Percentiles rank a stretch among this genome's conserved stretches.
phyloP scores from a whole-genome alignment of 2,329 filamentous ascomycete species.

The Pleomassaria siparia region DNA sequence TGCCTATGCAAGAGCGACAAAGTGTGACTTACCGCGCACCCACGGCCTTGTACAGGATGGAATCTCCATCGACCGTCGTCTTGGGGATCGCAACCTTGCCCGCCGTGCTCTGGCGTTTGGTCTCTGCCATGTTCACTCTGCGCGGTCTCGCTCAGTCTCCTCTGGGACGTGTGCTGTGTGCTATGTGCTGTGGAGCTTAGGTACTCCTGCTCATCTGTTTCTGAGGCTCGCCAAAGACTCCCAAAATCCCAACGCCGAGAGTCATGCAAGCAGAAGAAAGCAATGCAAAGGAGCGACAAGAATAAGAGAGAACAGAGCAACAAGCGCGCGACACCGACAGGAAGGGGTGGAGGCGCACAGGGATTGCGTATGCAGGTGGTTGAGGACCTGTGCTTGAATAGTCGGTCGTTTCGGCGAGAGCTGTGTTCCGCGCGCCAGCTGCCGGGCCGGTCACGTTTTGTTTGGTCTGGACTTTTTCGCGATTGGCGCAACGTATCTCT shows the following conservation, averaged over 20 bases:
- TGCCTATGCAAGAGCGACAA: background rate
- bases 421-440: slow-evolving; percentile 11
- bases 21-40: slow-evolving; percentile 58
- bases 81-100: slow-evolving; percentile 58
- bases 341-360: slow-evolving; percentile 10
- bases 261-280: slow-evolving; percentile 40
- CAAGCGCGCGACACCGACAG: slow-evolving; percentile 25
- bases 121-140: slow-evolving; percentile 54
- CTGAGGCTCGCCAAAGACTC: slow-evolving; percentile 28
- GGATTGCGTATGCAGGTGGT: slow-evolving; percentile 13
- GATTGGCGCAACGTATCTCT: background rate
- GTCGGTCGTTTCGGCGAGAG: slow-evolving; percentile 13
- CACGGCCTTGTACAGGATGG: slow-evolving; percentile 60
- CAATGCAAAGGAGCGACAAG: slow-evolving; percentile 45
- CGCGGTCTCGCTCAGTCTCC: background rate
- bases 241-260: slow-evolving; percentile 30
- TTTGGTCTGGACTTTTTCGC: background rate
- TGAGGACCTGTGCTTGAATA: slow-evolving; percentile 15
- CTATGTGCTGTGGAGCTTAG: background rate
- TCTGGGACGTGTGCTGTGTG: background rate
- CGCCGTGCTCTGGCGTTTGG: slow-evolving; percentile 58
- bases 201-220: slow-evolving; percentile 13
- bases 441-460: slow-evolving; percentile 10
- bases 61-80: slow-evolving; percentile 54
- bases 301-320: slow-evolving; percentile 29